Evolutionary conservation across 1,284 basidiomycete genomes (phyloP), one percentile per base, ranked within the genome.

Genomic region (Dichomitus squalens): DNA sequence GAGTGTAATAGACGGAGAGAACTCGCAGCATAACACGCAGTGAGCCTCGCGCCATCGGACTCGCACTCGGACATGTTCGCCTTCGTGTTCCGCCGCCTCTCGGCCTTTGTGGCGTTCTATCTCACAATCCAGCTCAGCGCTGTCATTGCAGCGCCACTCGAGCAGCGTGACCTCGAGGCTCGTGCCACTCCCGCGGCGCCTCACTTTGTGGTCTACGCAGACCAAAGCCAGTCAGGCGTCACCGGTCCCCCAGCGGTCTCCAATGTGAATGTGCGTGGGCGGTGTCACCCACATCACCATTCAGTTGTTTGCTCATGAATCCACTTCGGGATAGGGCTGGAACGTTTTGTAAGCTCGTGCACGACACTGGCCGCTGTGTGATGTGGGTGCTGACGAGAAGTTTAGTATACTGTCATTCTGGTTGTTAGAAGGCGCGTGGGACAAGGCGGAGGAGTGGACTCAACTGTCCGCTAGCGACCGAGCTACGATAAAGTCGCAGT

Each of bases 371-470:
- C 18, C 16, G 14, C 6, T 11, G 7, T 29, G 46, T 33, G 20
- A n/a, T 4, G 4, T 20, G 39, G 23, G 46, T 21, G 52, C 18
- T 29, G 18, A 29, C n/a, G 4, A 31, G 53, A 16, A 46, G n/a
- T 0, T 4, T 44, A 80, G 79, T 60, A 67, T 73, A 0, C 66
- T 81, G 0, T 76, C 78, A 0, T 82, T 82, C 71, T 67, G 75
- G 50, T 57, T 79, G 11, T 64, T 67, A 4, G 72, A 71, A 18
- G 80, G 80, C 4, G 64, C 80, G 7, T 75, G 67, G 53, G 80
- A 82, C 62, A 75, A 79, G 65, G 80, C 78, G 4, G 61, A 72
- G 16, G 73, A 70, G 53, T 81, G 80, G 80, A 67, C 70, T 18
- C 48, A 64, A 6, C 62, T 82, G 11, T 69, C 69, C 16, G 71